Conservation (phyloP, 371 early-diverging fungal species). For the Rhizopus delemar region DNA sequence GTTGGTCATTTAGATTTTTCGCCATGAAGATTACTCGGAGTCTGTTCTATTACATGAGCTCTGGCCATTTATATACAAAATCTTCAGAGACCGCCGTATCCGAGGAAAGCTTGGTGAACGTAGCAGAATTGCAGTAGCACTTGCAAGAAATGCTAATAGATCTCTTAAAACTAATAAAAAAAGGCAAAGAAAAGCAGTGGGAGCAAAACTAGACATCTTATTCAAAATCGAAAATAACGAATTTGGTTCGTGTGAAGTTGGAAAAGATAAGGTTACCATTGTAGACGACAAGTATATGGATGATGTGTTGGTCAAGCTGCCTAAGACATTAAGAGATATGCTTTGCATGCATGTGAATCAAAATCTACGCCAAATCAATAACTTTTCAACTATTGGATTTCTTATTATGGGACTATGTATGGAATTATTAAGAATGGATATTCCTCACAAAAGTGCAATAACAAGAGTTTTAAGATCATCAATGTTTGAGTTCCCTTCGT, state of each 20-base stretch:
- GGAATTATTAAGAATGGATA: slow-evolving; percentile 13
- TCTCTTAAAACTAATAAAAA: slow-evolving; percentile 2
- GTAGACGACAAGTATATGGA: slow-evolving; percentile 12
- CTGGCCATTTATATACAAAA: slow-evolving; percentile 17
- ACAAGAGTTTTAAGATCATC: slow-evolving; percentile 8
- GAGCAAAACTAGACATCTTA: slow-evolving; percentile 12
- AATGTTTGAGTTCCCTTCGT: slow-evolving; percentile 11
- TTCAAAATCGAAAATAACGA: slow-evolving; percentile 2
- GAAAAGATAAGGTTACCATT: background rate
- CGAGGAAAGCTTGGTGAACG: slow-evolving; percentile 8
- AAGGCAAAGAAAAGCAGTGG: slow-evolving; percentile 12
- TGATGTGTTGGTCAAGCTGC: slow-evolving; percentile 15
- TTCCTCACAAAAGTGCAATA: background rate
- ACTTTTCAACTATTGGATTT: slow-evolving; percentile 12
- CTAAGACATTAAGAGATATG: slow-evolving; percentile 20
- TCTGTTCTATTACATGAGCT: slow-evolving; percentile 7
- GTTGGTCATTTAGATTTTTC: too few relatives aligned
- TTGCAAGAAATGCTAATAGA: slow-evolving; percentile 5
- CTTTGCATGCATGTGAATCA: slow-evolving; percentile 7
- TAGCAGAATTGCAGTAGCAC: background rate
- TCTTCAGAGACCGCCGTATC: background rate
- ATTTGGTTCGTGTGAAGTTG: slow-evolving; percentile 15
- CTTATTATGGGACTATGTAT: slow-evolving; percentile 16
- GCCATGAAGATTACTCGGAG: slow-evolving; percentile 10
- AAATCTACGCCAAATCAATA: slow-evolving; percentile 9